phyloP scores from a whole-genome alignment of 768 basidiomycete species.

The Nevesoporus exiguus region DNA sequence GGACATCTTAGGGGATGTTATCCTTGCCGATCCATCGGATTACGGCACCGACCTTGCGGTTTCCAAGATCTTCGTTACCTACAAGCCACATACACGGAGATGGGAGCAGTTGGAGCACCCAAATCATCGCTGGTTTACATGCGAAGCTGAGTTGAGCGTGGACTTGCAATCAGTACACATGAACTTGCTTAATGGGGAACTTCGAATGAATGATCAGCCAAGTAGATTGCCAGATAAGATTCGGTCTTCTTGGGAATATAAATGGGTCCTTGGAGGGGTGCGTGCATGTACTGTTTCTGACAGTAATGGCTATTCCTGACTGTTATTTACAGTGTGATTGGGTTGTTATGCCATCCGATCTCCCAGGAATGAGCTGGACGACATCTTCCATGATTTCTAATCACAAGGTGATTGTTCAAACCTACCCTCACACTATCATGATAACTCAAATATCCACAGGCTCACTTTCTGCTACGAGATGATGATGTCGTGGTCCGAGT shows the following conservation, averaged over 20 bases:
- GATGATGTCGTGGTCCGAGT: neutral
- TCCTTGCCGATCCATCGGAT: neutral
- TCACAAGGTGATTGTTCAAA: neutral
- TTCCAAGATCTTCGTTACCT: neutral
- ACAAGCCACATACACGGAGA: neutral
- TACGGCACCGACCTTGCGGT: neutral
- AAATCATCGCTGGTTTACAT: neutral
- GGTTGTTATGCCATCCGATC: neutral
- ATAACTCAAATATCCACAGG: neutral
- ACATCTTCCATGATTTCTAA: neutral
- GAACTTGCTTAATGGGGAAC: neutral
- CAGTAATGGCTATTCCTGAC: neutral
- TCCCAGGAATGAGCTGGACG: neutral
- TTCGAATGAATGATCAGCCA: neutral
- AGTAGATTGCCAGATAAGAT: neutral
- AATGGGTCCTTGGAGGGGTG: neutral
- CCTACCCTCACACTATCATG: too few relatives aligned
- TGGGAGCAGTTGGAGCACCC: neutral
- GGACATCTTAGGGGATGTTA: neutral
- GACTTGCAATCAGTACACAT: neutral
- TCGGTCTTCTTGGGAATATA: too few relatives aligned
- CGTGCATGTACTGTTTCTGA: neutral
- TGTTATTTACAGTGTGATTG: neutral
- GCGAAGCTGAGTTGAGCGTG: neutral
- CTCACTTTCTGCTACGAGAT: neutral